phyloP scores from a whole-genome alignment of 306 rosid genomes.

The Quillaja saponaria region DNA sequence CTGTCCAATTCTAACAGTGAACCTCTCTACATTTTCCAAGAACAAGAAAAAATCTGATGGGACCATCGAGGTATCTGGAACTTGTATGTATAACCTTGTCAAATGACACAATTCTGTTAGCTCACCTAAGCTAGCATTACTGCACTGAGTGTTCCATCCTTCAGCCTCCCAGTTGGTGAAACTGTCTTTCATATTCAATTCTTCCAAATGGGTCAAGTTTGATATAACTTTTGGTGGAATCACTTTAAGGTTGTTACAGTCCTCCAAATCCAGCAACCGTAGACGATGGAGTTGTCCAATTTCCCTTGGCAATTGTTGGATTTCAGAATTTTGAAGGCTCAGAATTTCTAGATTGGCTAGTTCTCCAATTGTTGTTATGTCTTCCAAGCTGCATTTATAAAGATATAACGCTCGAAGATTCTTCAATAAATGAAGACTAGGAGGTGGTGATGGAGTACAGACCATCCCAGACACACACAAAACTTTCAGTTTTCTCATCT shows the following conservation, averaged over 20 bases:
- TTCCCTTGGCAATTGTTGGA: neutral
- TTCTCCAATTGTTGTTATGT: neutral
- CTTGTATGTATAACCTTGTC: neutral
- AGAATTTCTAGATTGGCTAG: conserved; percentile 16
- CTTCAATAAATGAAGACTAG: neutral
- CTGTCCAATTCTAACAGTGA: neutral
- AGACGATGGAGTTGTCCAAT: neutral
- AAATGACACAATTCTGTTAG: conserved; percentile 4
- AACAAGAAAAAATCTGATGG: neutral
- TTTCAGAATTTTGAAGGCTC: rapidly evolving
- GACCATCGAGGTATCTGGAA: neutral
- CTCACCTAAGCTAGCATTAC: conserved; percentile 20
- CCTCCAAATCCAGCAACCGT: conserved; percentile 2
- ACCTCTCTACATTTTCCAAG: neutral
- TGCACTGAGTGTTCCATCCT: neutral
- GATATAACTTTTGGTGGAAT: conserved; percentile 21
- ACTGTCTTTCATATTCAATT: neutral
- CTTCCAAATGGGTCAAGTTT: conserved; percentile 10
- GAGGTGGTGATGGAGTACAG: conserved; percentile 1
- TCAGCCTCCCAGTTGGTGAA: conserved; percentile 13
- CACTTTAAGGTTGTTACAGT: neutral
- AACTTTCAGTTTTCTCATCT: neutral
- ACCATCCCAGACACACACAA: neutral
- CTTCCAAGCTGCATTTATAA: neutral
- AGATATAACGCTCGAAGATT: neutral